Conservation (phyloP, 225 moss, liverwort and hornwort species). For the Polytrichum commune region DNA sequence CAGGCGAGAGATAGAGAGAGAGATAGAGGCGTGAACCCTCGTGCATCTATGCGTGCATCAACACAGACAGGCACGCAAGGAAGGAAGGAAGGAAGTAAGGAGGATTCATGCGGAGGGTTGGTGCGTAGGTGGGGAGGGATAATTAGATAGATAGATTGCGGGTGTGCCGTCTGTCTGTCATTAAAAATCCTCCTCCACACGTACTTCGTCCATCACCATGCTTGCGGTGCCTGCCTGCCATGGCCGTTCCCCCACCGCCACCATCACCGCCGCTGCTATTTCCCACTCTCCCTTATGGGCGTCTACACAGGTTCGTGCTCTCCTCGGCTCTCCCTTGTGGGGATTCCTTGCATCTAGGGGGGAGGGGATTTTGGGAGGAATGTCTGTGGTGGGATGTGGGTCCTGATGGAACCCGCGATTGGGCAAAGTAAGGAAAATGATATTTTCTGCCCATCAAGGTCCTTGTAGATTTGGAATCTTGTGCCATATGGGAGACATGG, state of each 20-base stretch:
- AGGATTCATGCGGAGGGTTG: too few species aligned
- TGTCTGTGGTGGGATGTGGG: not conserved
- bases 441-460: not conserved
- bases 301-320: conserved; percentile 17
- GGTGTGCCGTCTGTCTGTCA: too few species aligned
- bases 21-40: not conserved
- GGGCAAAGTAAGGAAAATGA: not conserved
- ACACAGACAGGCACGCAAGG: not conserved
- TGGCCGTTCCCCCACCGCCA: conserved; percentile 22
- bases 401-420: not conserved
- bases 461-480: not conserved
- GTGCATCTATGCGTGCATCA: not conserved
- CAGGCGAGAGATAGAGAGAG: too few species aligned
- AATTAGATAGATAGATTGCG: not conserved
- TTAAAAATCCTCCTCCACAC: not conserved
- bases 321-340: conserved; percentile 1
- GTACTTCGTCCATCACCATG: conserved; percentile 19
- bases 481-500: too few species aligned
- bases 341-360: not conserved
- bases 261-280: conserved; percentile 4
- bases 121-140: not conserved
- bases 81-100: too few species aligned
- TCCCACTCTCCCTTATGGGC: conserved; percentile 8
- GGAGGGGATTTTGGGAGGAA: not conserved
- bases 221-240: conserved; percentile 43